Base-by-base conservation (phyloP, 2,329 filamentous ascomycete species). In the Monilinia vaccinii-corymbosi region DNA sequence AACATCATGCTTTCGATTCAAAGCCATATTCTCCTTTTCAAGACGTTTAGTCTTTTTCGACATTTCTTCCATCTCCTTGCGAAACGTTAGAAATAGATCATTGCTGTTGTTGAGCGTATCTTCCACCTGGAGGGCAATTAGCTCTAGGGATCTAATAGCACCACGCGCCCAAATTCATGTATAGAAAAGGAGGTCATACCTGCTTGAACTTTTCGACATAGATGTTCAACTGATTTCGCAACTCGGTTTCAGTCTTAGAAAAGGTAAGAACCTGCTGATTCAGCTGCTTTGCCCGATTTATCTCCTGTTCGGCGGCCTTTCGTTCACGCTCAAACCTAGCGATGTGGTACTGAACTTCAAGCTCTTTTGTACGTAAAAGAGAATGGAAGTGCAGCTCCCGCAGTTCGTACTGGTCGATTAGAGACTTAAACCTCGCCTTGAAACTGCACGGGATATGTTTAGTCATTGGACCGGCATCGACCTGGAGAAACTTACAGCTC, bases 151-250 rank as follows among this genome's bases (percentile, higher is more conserved):
- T 34, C 48, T 52, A 58, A 44, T 23, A 56, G 51, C 44, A 48
- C 34, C 34, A 21, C 50, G 53, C 25, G 25, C 23, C 50, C 34
- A 23, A 45, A 25, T 23, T 28, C 28, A 36, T 14, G 16, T 52
- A 25, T 34, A 40, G 47, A 58, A 58, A 50, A 58, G n/a, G 47
- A 58, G 31, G 55, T 21, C 82, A 75, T 83, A 96, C 93, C 89
- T 99, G 94, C 79, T 97, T 97, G 77, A 97, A 97, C 77, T 97
- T 99, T 73, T 99, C 94, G 31, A 97, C 93, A 70, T 99, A 99
- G 68, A 97, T 93, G 73, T 97, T 97, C 69, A 99, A 84, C 75
- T 99, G 94, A 69, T 90, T 95, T 62, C 94, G 81, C 59, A 99
- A 81, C 74, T 97, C 93, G 18, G 89, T 88, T 75, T 99, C 94